These are phyloP conservation scores for Naganishia albida DNA, from an alignment of 1,284 basidiomycete genomes.

Conservation along the genomic window DNA sequence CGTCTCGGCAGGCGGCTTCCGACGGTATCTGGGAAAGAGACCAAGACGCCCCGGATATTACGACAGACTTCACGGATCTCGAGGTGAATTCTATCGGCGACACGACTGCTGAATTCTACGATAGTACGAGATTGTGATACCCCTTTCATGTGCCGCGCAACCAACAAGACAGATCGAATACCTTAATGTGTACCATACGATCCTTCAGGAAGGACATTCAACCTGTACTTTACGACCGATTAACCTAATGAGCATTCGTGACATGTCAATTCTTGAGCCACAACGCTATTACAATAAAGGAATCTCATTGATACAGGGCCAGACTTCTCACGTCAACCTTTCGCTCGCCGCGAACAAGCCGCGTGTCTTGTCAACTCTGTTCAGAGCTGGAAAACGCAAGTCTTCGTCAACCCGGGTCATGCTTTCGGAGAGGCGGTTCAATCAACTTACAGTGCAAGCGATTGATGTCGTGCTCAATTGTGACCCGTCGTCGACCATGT, in stretches of 20 bases:
- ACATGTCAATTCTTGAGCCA: not conserved
- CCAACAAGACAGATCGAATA: too few relatives aligned
- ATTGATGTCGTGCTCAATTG: constrained; percentile 53
- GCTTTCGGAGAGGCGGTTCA: not conserved
- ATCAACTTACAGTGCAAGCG: constrained; percentile 44
- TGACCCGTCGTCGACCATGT: constrained; percentile 46
- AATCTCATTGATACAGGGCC: not conserved
- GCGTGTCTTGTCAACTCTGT: constrained; percentile 13
- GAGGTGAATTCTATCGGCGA: constrained; percentile 8
- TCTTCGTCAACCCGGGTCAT: not conserved
- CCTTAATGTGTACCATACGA: not conserved
- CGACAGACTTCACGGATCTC: constrained; percentile 5
- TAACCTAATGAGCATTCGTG: not conserved
- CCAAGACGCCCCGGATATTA: not conserved
- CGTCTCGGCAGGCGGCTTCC: not conserved
- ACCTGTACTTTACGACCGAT: not conserved
- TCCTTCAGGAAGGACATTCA: not conserved
- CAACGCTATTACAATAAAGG: not conserved
- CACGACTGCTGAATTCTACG: not conserved
- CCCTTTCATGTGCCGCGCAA: too few relatives aligned
- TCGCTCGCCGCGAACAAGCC: constrained; percentile 1
- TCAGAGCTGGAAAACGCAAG: not conserved
- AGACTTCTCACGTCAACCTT: not conserved
- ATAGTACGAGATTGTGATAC: not conserved
- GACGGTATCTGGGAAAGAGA: too few relatives aligned